Percentiles rank a stretch among this genome's conserved stretches.
Evolutionary conservation across 805 yeast species (phyloP).

Genomic region (Candida sphagnicola): DNA sequence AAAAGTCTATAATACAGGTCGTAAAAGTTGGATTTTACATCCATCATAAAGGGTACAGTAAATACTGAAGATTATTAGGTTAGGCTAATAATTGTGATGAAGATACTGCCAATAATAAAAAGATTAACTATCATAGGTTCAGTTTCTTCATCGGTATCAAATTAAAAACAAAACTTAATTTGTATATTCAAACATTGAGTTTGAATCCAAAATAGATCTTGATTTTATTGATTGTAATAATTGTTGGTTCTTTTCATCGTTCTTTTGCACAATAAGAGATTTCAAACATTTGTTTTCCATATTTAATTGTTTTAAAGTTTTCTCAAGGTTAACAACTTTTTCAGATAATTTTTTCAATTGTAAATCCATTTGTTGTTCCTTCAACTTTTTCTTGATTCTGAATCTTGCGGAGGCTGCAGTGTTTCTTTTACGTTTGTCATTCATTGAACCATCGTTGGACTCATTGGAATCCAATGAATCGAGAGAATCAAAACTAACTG

Average conservation of each 20-base stretch:
- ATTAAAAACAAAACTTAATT: slow-evolving; percentile 13
- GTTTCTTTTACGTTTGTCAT: slow-evolving; percentile 79
- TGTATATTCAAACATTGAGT: slow-evolving; percentile 29
- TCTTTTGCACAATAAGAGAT: slow-evolving; percentile 79
- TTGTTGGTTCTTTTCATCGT: slow-evolving; percentile 50
- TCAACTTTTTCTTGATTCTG: slow-evolving; percentile 84
- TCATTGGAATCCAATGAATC: not conserved
- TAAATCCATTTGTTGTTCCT: slow-evolving; percentile 87
- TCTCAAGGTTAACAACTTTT: slow-evolving; percentile 59
- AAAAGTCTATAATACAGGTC: slow-evolving; percentile 5
- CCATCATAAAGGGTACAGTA: slow-evolving; percentile 1
- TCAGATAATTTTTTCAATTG: slow-evolving; percentile 71
- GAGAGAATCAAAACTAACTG: not conserved
- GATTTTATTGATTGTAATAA: slow-evolving; percentile 51
- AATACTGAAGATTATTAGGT: not conserved
- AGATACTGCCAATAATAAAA: too few species aligned
- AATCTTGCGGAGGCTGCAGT: slow-evolving; percentile 95
- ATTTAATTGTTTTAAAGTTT: slow-evolving; percentile 76
- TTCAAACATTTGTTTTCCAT: slow-evolving; percentile 89
- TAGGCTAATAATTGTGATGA: too few species aligned
- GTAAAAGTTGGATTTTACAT: slow-evolving; percentile 12
- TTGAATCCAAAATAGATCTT: slow-evolving; percentile 37
- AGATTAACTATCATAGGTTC: too few species aligned
- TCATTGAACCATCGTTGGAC: slow-evolving; percentile 1
- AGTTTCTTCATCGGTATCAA: too few species aligned